These are phyloP conservation scores for Monosporascus cannonballus DNA, from an alignment of 2,329 filamentous ascomycete genomes.

Conservation along the genomic window DNA sequence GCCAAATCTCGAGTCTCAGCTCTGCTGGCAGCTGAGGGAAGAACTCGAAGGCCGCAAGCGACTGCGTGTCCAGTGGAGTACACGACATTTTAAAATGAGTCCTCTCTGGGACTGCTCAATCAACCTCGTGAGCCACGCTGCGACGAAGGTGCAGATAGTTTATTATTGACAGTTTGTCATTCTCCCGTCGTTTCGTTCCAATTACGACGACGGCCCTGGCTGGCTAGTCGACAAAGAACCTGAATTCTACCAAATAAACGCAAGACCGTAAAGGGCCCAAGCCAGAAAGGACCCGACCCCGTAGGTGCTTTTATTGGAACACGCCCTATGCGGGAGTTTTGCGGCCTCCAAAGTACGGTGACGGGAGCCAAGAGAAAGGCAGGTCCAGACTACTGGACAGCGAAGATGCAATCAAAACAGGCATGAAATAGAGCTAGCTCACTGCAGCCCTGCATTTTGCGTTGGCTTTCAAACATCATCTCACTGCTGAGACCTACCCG, in stretches of 20 bases:
- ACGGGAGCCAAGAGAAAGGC: neutral
- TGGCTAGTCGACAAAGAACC: no score
- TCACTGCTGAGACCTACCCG: no score
- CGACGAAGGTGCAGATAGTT: no score
- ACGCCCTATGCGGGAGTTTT: neutral
- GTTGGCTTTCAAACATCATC: no score
- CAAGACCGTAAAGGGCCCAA: neutral
- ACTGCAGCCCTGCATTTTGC: neutral
- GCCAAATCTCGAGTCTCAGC: conserved; percentile 36
- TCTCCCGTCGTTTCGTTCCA: no score
- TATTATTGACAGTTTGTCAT: no score
- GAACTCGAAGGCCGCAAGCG: conserved; percentile 19
- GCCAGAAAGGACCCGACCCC: neutral
- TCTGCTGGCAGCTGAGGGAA: conserved; percentile 32
- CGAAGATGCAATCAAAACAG: neutral
- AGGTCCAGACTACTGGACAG: neutral
- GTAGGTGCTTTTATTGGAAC: neutral
- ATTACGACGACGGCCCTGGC: neutral
- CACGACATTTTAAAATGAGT: conserved; percentile 10
- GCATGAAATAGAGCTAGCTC: neutral
- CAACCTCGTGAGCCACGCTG: no score
- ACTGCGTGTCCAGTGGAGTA: neutral
- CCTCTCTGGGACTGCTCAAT: no score
- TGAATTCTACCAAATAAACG: neutral
- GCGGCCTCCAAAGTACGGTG: neutral